Evolutionary conservation across 768 basidiomycete species (phyloP).

Genomic region (Suillus placidus): DNA sequence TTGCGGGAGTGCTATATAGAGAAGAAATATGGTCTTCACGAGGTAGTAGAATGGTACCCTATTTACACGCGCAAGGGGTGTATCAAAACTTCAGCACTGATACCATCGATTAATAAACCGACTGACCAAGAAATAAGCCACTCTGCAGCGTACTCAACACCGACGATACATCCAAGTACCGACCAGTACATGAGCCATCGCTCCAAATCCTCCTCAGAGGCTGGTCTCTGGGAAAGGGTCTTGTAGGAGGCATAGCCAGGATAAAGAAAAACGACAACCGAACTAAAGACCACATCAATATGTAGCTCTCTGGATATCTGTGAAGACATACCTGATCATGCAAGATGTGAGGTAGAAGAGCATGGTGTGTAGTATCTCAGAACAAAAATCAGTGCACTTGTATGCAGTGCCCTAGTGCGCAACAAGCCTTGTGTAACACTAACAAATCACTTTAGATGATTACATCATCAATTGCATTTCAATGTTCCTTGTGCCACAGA

Average conservation of each 20-base stretch:
- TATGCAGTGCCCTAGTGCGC: background rate
- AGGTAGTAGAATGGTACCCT: conserved; percentile 89
- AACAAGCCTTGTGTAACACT: conserved; percentile 3
- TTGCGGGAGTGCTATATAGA: conserved; percentile 90
- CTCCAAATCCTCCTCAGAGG: conserved; percentile 82
- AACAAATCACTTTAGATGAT: conserved; percentile 22
- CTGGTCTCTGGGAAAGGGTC: conserved; percentile 83
- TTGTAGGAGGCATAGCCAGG: conserved; percentile 98
- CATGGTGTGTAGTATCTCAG: conserved; percentile 29
- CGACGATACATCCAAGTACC: conserved; percentile 81
- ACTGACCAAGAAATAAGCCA: conserved; percentile 86
- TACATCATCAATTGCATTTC: conserved; percentile 20
- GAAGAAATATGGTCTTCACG: conserved; percentile 80
- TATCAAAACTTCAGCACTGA: background rate
- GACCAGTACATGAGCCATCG: conserved; percentile 99
- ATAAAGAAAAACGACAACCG: conserved; percentile 81
- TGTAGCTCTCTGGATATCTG: conserved; percentile 33
- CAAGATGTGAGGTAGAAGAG: conserved; percentile 46
- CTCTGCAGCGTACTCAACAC: conserved; percentile 81
- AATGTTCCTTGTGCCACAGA: conserved; percentile 21
- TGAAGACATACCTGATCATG: conserved; percentile 39
- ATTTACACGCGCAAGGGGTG: conserved; percentile 1
- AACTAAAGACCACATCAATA: conserved; percentile 41
- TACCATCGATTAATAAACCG: conserved; percentile 12
- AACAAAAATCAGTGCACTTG: conserved; percentile 5